Evolutionary conservation across 140 eudicot genomes (phyloP).

Genomic region (Flaveria floridana): DNA sequence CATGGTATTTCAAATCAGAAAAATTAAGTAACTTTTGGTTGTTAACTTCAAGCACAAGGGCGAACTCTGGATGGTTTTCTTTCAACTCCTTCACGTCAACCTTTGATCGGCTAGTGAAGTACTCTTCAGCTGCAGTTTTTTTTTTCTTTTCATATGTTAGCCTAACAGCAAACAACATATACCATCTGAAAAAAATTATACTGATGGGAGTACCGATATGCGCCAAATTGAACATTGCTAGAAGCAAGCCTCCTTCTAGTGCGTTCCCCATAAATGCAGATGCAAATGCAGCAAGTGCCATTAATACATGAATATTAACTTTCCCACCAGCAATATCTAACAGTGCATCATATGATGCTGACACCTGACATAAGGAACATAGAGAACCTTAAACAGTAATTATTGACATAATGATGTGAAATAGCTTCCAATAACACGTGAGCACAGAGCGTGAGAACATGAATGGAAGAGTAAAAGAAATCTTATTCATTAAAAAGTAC

Average conservation of each 20-base stretch:
- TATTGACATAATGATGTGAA: not conserved
- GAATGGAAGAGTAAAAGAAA: slow-evolving; percentile 7
- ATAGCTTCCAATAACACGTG: slow-evolving; percentile 7
- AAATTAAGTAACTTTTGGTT: slow-evolving; percentile 49
- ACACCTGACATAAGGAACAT: slow-evolving; percentile 48
- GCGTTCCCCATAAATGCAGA: slow-evolving; percentile 96
- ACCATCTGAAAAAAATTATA: not conserved
- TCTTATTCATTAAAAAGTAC: not conserved
- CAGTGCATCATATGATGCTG: slow-evolving; percentile 83
- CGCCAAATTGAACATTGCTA: slow-evolving; percentile 96
- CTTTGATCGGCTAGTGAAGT: slow-evolving; percentile 87
- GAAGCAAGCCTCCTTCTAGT: slow-evolving; percentile 94
- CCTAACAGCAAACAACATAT: not conserved
- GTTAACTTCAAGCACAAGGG: slow-evolving; percentile 71
- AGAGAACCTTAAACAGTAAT: not conserved
- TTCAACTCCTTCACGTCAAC: slow-evolving; percentile 91
- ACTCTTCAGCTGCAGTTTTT: slow-evolving; percentile 77
- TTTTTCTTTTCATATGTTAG: slow-evolving; percentile 12
- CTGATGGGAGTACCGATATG: slow-evolving; percentile 62
- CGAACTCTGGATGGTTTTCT: slow-evolving; percentile 89
- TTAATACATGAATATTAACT: slow-evolving; percentile 90
- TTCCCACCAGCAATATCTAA: slow-evolving; percentile 80
- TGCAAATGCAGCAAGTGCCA: slow-evolving; percentile 99
- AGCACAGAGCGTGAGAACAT: not conserved
- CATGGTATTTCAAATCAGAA: slow-evolving; percentile 62